These are phyloP conservation scores for Marasmius oreades DNA, from an alignment of 1,284 basidiomycete genomes.

Conservation along the genomic window DNA sequence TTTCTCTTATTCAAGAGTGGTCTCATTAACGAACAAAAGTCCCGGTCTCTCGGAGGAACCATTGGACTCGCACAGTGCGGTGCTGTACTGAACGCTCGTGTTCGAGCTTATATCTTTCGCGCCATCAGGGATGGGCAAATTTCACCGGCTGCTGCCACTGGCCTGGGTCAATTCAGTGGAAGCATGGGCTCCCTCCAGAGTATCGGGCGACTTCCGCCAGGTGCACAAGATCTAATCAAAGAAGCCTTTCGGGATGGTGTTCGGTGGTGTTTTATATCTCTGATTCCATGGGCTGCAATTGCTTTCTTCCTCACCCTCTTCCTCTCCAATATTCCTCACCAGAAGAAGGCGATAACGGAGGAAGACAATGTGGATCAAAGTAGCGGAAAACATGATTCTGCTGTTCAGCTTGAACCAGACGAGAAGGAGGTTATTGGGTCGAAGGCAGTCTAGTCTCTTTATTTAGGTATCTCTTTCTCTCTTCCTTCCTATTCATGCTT, in stretches of 20 bases:
- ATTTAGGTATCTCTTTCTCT: too few relatives aligned
- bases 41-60: constrained; percentile 47
- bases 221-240: constrained; percentile 31
- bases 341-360: constrained; percentile 6
- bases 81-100: constrained; percentile 42
- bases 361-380: neutral
- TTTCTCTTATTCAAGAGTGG: neutral
- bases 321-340: constrained; percentile 33
- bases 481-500: neutral
- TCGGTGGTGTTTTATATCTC: constrained; percentile 42
- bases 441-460: too few relatives aligned
- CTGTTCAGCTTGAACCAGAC: neutral
- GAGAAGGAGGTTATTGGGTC: neutral
- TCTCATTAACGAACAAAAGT: constrained; percentile 24
- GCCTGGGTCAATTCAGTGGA: neutral
- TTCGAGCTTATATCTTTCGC: constrained; percentile 29
- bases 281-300: constrained; percentile 44
- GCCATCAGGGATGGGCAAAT: constrained; percentile 26
- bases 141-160: constrained; percentile 21
- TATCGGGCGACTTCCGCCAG: constrained; percentile 32
- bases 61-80: constrained; percentile 49
- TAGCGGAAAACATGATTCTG: neutral
- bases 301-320: constrained; percentile 33
- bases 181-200: constrained; percentile 20
- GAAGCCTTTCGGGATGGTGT: constrained; percentile 40